These are phyloP conservation scores for Scedosporium dehoogii DNA, from an alignment of 2,329 filamentous ascomycete genomes.

Conservation along the genomic window DNA sequence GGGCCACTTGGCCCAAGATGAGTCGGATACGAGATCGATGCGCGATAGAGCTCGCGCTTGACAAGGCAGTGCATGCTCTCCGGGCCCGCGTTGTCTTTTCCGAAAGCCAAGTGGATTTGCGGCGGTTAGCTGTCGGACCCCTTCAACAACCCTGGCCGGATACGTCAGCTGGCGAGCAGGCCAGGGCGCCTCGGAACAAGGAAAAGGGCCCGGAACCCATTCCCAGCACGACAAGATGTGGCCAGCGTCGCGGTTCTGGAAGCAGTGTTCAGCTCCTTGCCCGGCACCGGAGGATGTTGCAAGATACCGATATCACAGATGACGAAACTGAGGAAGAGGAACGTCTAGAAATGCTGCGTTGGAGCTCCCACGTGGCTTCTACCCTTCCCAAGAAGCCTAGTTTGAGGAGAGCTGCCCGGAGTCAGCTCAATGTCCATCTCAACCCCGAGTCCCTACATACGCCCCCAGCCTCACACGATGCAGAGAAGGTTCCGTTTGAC, in stretches of 20 bases:
- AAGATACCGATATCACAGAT: background rate
- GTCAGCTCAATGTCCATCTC: background rate
- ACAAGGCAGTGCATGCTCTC: conserved; percentile 61
- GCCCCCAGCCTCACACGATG: background rate
- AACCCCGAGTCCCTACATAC: background rate
- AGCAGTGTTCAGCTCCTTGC: conserved; percentile 3
- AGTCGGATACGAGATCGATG: conserved; percentile 78
- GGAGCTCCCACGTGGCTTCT: background rate
- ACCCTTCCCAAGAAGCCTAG: background rate
- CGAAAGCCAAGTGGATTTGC: conserved; percentile 50
- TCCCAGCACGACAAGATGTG: background rate
- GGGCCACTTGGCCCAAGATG: conserved; percentile 86
- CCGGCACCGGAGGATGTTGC: background rate
- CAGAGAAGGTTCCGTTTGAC: background rate
- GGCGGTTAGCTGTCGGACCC: conserved; percentile 26
- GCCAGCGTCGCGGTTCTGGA: background rate
- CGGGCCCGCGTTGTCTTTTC: conserved; percentile 57
- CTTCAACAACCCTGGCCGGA: background rate
- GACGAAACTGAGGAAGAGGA: background rate
- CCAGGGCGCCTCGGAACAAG: background rate
- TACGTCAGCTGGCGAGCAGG: background rate
- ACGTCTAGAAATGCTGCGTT: background rate
- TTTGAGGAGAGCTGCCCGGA: background rate
- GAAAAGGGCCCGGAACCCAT: background rate
- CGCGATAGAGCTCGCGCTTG: conserved; percentile 78